Base-by-base conservation (phyloP, 495 filamentous ascomycete species). In the Tuber microsphaerosporum region DNA sequence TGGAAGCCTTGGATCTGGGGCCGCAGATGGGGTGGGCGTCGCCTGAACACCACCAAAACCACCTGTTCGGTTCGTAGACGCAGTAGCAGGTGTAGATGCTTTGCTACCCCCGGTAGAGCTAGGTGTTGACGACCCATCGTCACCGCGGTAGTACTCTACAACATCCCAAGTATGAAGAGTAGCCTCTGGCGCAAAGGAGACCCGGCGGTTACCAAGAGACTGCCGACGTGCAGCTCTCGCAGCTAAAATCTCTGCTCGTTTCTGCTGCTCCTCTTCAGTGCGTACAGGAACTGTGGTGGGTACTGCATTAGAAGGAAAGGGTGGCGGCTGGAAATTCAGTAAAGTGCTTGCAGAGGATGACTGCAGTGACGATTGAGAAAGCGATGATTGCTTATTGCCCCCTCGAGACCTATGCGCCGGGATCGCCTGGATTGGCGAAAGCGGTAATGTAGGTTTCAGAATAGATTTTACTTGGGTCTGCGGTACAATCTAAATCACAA, bases 91-190 rank as follows among this genome's bases (percentile, higher is more conserved):
- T 10, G 89, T 87, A 10, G 86, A 86, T n/a, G 79, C 79, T 19
- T 80, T 79, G 41, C 80, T 74, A 0, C 81, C 82, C 31, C 83
- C 83, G 8, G 87, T 83, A 31, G 88, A 89, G 3, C 44, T 42
- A 16, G 80, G 79, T 9, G 79, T 81, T 17, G 74, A 65, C 34
- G 56, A 75, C 14, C 69, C 74, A 19, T 44, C 39, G 43, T 77
- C 73, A 14, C 80, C 76, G 39, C 70, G 76, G 69, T 79, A 81
- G 74, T 94, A 91, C 79, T 98, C 94, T 4, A 97, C 89, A 72
- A 97, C 94, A 82, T 97, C 94, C 89, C 97, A 99, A 5, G 95
- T 99, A 82, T 99, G 95, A 45, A 99, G 86, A 14, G 95, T 99
- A 20, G 95, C 95, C 84, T 99, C 95, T 2, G 95, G 95, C 8